Conservation (phyloP, 805 yeast genomes). For the Wickerhamomyces kurtzmanii region DNA sequence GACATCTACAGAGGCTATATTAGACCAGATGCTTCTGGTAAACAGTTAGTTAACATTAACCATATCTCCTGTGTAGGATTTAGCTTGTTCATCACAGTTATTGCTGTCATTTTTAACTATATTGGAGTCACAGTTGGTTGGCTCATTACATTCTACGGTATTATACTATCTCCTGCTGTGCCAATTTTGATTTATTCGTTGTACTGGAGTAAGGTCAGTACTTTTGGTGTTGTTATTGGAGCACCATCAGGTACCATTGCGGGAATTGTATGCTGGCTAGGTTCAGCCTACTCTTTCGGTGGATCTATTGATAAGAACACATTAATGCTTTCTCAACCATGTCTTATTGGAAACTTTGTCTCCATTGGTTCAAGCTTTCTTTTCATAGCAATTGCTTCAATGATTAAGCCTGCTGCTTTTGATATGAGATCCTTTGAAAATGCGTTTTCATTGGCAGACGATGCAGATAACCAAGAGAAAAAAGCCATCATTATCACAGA, state of each 20-base stretch:
- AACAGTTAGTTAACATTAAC: conserved; percentile 22
- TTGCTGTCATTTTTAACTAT: conserved; percentile 29
- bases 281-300: conserved; percentile 10
- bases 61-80: conserved; percentile 26
- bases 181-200: conserved; percentile 20
- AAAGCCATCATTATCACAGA: conserved; percentile 14
- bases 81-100: conserved; percentile 27
- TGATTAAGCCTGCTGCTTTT: conserved; percentile 19
- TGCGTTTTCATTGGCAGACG: conserved; percentile 22
- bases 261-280: conserved; percentile 17
- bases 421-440: conserved; percentile 12
- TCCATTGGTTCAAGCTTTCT: conserved; percentile 17
- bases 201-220: conserved; percentile 18
- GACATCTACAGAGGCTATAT: conserved; percentile 30
- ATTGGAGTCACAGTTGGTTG: conserved; percentile 31
- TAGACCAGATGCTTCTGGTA: conserved; percentile 28
- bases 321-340: conserved; percentile 8
- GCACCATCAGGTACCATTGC: conserved; percentile 15
- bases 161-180: conserved; percentile 27
- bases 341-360: conserved; percentile 12
- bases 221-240: conserved; percentile 12
- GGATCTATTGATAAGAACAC: conserved; percentile 10
- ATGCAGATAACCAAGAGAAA: conserved; percentile 22
- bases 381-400: conserved; percentile 20
- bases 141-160: conserved; percentile 29